Evolutionary conservation across 2,329 filamentous ascomycete species (phyloP), one percentile per base, ranked within the genome.

Genomic region (Phaeosphaeriaceae sp.): DNA sequence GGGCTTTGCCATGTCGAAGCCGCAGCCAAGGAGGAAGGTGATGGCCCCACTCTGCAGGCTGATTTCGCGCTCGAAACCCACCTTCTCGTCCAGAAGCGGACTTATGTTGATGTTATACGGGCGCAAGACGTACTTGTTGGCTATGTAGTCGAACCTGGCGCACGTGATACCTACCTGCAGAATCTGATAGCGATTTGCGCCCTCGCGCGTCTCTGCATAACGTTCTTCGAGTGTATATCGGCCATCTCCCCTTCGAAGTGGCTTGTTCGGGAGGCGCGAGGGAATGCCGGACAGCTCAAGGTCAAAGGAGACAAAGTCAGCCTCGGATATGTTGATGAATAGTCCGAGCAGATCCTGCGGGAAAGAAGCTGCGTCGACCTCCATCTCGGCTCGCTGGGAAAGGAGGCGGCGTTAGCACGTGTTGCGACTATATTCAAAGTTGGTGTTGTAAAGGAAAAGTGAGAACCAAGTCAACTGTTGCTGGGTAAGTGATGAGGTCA

Each of bases 111-210:
- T 82, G 74, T 91, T 91, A 78, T 88, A 91, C 2, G 89, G 87
- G 23, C 84, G 84, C 32, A 88, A 77, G 6, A 83, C 79, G 68
- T 91, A 91, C 62, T 76, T 75, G 55, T 76, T 70, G 11, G 60
- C 55, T 28, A 71, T 42, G 78, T 84, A 83, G 68, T 80, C 82
- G 70, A 90, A 86, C 53, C 80, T 79, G n/a, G 86, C 86, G 67
- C 88, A 85, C 0, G 89, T 91, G 57, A 91, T 76, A n/a, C 89
- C 89, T 54, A 90, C 77, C 70, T 91, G 89, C 1, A 91, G 78
- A 52, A 91, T 84, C 60, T 88, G 85, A 66, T 88, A 91, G 42
- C 82, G 83, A 60, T 89, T 84, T 3, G 88, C 88, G 2, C 86
- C 87, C 26, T 77, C 77, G 70, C 86, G 89, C 56, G 82, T 81